A percentile compares a stretch with the other conserved stretches of the same genome.
phyloP scores from a whole-genome alignment of 768 basidiomycete genomes.

The Neoboletus subvelutipes region DNA sequence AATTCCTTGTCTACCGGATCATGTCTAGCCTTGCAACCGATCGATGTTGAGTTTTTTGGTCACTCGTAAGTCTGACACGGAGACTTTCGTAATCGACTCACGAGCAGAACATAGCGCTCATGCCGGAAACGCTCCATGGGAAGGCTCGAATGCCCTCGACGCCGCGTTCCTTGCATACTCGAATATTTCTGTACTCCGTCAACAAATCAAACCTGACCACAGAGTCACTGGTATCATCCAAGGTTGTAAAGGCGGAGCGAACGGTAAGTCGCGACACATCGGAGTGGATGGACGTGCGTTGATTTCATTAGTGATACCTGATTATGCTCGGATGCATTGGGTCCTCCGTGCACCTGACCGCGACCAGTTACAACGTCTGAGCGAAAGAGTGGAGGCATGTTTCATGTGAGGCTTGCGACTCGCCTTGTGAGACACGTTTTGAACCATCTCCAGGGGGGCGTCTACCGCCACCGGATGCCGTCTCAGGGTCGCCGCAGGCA shows the following conservation, averaged over 20 bases:
- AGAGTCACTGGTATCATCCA: slow-evolving; percentile 77
- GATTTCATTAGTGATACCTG: slow-evolving; percentile 66
- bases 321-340: slow-evolving; percentile 76
- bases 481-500: slow-evolving; percentile 42
- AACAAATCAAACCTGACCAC: slow-evolving; percentile 82
- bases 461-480: slow-evolving; percentile 61
- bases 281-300: neutral
- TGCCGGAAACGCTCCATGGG: slow-evolving; percentile 81
- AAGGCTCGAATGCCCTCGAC: slow-evolving; percentile 84
- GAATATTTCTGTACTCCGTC: slow-evolving; percentile 73
- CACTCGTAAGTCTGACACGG: slow-evolving; percentile 50
- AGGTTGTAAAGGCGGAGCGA: slow-evolving; percentile 66
- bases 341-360: slow-evolving; percentile 66
- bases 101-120: slow-evolving; percentile 53
- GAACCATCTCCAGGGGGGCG: slow-evolving; percentile 52
- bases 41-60: slow-evolving; percentile 72
- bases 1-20: slow-evolving; percentile 51
- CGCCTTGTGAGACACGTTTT: slow-evolving; percentile 1
- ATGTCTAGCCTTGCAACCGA: slow-evolving; percentile 61
- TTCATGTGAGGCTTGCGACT: slow-evolving; percentile 53
- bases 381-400: slow-evolving; percentile 63
- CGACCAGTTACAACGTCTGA: slow-evolving; percentile 52
- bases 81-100: slow-evolving; percentile 1
- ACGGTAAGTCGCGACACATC: slow-evolving; percentile 46
- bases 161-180: slow-evolving; percentile 86